Percentiles rank a stretch among this genome's conserved stretches.
Evolutionary conservation across 2,329 filamentous ascomycete species (phyloP).

Genomic region (Claviceps sp.): DNA sequence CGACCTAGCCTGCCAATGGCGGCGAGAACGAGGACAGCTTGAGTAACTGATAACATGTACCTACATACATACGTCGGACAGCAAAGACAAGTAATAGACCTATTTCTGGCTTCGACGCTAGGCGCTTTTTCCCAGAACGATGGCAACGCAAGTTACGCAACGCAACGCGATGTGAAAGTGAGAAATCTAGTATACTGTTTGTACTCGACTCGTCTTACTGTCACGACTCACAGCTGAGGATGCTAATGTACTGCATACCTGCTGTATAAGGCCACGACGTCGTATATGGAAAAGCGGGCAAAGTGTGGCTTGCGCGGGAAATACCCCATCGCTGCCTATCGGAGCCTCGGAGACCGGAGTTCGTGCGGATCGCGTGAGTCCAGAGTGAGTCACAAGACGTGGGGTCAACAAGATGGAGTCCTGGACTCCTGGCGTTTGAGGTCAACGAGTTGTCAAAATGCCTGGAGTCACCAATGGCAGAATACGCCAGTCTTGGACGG

Average conservation of each 20-base stretch:
- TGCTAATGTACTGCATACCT: no score
- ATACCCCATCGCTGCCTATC: neutral
- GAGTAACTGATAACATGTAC: neutral
- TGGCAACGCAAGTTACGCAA: neutral
- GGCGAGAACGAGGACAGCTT: neutral
- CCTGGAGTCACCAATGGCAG: no score
- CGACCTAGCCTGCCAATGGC: neutral
- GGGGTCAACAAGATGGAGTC: neutral
- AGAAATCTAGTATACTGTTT: no score
- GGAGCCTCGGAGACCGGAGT: no score
- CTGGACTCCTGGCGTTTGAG: no score
- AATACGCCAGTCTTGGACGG: no score
- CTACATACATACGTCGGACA: neutral
- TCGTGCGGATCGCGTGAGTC: no score
- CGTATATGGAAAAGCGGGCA: neutral
- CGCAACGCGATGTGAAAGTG: no score
- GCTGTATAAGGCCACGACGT: no score
- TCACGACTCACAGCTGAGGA: no score
- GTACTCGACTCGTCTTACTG: no score
- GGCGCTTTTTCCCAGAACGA: neutral
- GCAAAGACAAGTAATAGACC: neutral
- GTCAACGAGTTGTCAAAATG: no score
- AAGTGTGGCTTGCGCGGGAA: neutral
- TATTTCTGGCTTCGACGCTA: neutral
- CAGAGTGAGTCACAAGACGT: conserved; percentile 7